Base-by-base conservation (phyloP, 139 green algal genomes). In the Auxenochlorella protothecoides region DNA sequence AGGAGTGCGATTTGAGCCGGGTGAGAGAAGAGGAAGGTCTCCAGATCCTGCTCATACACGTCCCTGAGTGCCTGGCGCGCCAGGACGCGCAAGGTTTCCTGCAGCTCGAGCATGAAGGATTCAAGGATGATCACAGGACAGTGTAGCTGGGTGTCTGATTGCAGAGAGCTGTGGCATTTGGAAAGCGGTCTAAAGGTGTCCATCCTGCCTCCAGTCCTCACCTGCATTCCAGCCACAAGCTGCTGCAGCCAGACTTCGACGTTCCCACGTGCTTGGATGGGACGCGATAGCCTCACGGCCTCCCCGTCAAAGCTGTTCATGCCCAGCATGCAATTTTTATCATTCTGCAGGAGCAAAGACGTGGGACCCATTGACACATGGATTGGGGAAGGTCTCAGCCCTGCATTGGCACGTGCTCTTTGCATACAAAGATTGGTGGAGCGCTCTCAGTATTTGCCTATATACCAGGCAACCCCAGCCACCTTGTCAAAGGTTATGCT, bases 201-300 rank as follows among this genome's bases (percentile, higher is more conserved):
- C 71, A 57, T 57, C 44, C 13, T 44, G 27, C 15, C 56, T 16
- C 27, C 27, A 44, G 27, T 44, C 8, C 68, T 54, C 60, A 74
- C 73, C 77, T 94, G 91, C 93, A 98, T 98, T 71, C 87, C 89
- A 72, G 93, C 89, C 75, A 98, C 93, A 72, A 98, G 83, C 15
- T 82, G 78, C 85, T 96, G 88, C 75, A 98, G 87, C 93, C 93
- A 98, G 53, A 91, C 88, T 79, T 98, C 93, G 59, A 97, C 94
- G 85, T 93, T 95, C 73, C 92, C 80, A 61, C 87, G 85, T 54
- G 89, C 89, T 16, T 94, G 83, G 51, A 96, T 85, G 14, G 82
- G 79, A 8, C 80, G 59, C 62, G 84, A 81, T 62, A 95, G 77
- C 55, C 74, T 63, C 68, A 95, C 89, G 27, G 74, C 78, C 70